These are phyloP conservation scores for Macaranga tanarius DNA, from an alignment of 441 rosid species.

Conservation along the genomic window DNA sequence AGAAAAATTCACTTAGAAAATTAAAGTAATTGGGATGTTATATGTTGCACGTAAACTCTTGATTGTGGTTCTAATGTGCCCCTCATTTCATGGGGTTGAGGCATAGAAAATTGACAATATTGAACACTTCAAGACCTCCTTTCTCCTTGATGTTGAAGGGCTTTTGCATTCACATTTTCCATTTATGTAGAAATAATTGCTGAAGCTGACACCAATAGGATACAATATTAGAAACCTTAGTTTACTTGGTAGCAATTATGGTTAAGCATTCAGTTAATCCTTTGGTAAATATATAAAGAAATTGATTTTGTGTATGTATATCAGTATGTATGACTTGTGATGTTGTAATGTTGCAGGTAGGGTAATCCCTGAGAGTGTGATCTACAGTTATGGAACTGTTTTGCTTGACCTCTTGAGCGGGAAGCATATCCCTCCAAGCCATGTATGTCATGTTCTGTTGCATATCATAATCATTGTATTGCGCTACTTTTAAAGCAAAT, in stretches of 20 bases:
- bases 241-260: neutral
- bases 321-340: conserved; percentile 15
- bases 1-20: neutral
- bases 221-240: neutral
- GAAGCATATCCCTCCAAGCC: conserved; percentile 56
- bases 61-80: conserved; percentile 8
- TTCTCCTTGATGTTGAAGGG: neutral
- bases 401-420: conserved; percentile 55
- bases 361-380: conserved; percentile 77
- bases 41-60: neutral
- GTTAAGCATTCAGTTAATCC: neutral
- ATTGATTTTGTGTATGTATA: conserved; percentile 5
- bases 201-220: neutral
- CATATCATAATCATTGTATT: neutral
- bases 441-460: conserved; percentile 33
- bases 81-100: neutral
- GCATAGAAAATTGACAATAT: too few species aligned
- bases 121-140: too few species aligned
- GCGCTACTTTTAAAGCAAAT: neutral
- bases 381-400: conserved; percentile 74
- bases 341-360: conserved; percentile 48
- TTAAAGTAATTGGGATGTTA: neutral
- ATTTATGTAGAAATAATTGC: neutral
- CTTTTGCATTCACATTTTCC: neutral
- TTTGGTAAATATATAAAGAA: neutral